A percentile compares a stretch with the other conserved stretches of the same genome.
Evolutionary conservation across 495 filamentous ascomycete genomes (phyloP).

Genomic region (Penicillium flavigenum): DNA sequence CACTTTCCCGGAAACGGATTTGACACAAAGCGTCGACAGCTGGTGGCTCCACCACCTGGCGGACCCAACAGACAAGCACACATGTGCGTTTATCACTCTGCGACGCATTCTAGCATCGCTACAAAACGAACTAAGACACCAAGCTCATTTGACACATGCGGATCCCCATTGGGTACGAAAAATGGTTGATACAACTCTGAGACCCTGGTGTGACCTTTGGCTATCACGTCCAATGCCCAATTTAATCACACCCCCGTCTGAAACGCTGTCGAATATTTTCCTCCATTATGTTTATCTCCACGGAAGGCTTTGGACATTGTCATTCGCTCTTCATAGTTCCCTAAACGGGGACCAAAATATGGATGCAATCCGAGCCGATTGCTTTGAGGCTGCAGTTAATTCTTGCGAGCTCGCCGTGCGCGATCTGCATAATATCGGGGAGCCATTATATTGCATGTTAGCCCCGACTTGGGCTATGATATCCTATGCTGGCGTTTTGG

Average conservation of each 20-base stretch:
- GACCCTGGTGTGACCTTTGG: constrained; percentile 25
- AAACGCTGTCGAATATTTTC: constrained; percentile 22
- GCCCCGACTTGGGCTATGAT: constrained; percentile 38
- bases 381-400: constrained; percentile 40
- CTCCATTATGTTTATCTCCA: constrained; percentile 30
- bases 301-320: constrained; percentile 30
- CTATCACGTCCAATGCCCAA: constrained; percentile 8
- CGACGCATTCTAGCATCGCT: constrained; percentile 19
- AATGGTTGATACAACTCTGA: constrained; percentile 19
- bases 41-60: constrained; percentile 32
- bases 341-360: constrained; percentile 22
- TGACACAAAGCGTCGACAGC: constrained; percentile 22
- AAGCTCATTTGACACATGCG: constrained; percentile 3
- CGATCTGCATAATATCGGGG: constrained; percentile 23
- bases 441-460: constrained; percentile 33
- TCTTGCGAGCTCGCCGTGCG: constrained; percentile 27
- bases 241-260: constrained; percentile 6
- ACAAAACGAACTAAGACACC: constrained; percentile 14
- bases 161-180: constrained; percentile 28
- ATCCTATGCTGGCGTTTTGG: constrained; percentile 27
- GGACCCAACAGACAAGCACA: constrained; percentile 29
- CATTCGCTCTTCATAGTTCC: constrained; percentile 23
- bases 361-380: constrained; percentile 45
- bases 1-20: constrained; percentile 27
- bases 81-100: constrained; percentile 28